Evolutionary conservation across 2,329 filamentous ascomycete species (phyloP).

Genomic region (Pseudogymnoascus verrucosus): DNA sequence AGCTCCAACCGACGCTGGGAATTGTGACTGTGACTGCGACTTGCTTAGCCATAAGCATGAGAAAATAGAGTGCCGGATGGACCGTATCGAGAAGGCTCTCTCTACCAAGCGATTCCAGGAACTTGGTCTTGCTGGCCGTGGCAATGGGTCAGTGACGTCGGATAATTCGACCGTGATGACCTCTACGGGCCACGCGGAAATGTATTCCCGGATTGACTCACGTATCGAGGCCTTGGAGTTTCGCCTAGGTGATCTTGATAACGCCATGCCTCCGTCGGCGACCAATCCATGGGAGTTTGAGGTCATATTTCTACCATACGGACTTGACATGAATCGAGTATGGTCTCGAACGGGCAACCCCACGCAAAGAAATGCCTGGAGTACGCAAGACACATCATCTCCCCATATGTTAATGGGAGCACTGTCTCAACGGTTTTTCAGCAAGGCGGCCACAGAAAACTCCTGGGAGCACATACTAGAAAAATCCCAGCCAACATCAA

Average conservation of each 20-base stretch:
- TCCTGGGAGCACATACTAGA: neutral
- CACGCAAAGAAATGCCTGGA: constrained; percentile 5
- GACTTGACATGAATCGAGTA: constrained; percentile 42
- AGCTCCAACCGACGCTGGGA: neutral
- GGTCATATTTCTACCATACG: constrained; percentile 68
- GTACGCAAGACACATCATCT: constrained; percentile 28
- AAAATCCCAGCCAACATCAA: constrained; percentile 36
- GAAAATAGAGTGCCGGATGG: constrained; percentile 33
- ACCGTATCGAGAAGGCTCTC: constrained; percentile 46
- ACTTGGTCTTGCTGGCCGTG: constrained; percentile 21
- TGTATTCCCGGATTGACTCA: constrained; percentile 36
- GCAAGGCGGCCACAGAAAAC: neutral
- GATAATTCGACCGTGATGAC: constrained; percentile 30
- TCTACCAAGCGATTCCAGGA: constrained; percentile 30
- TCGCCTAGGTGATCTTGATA: constrained; percentile 23
- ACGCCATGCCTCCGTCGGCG: constrained; percentile 45
- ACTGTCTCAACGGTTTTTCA: constrained; percentile 15
- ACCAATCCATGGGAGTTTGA: constrained; percentile 65
- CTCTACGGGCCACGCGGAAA: constrained; percentile 28
- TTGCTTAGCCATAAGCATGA: constrained; percentile 1
- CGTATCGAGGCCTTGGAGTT: constrained; percentile 41
- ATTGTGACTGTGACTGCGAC: constrained; percentile 8
- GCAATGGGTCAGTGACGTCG: constrained; percentile 26
- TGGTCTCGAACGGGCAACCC: constrained; percentile 33
- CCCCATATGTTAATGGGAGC: constrained; percentile 11